Conservation (phyloP, 768 basidiomycete species). For the Kwoniella sp. region DNA sequence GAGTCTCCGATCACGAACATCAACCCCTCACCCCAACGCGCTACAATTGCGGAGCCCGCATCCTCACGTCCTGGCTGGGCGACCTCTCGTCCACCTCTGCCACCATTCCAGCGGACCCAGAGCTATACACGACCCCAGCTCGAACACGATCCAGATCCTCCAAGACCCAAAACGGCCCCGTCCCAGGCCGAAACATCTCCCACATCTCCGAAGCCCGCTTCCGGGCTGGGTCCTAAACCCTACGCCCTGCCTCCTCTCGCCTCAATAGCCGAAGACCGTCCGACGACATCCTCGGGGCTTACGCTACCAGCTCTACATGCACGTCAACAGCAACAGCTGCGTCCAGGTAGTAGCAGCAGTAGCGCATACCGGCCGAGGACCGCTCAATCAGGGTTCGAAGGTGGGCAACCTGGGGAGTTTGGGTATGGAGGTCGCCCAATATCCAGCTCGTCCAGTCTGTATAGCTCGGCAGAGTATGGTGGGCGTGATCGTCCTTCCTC, state of each 20-base stretch:
- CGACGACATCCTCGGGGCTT: slow-evolving; percentile 7
- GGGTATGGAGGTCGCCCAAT: slow-evolving; percentile 28
- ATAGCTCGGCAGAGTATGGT: slow-evolving; percentile 19
- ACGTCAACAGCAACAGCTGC: slow-evolving; percentile 12
- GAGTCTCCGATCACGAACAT: background rate
- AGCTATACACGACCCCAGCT: slow-evolving; percentile 10
- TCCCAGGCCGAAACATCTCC: slow-evolving; percentile 7
- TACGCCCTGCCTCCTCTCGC: slow-evolving; percentile 18
- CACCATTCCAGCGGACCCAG: slow-evolving; percentile 17
- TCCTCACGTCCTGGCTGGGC: slow-evolving; percentile 13
- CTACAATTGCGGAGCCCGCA: slow-evolving; percentile 57
- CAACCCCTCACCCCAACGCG: slow-evolving; percentile 42
- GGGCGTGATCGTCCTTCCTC: background rate
- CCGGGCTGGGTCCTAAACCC: background rate
- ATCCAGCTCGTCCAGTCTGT: slow-evolving; percentile 47
- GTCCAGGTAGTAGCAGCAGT: slow-evolving; percentile 13
- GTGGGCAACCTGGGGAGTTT: slow-evolving; percentile 36
- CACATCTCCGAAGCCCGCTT: background rate
- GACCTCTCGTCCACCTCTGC: slow-evolving; percentile 15
- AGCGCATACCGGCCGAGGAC: slow-evolving; percentile 11
- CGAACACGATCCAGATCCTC: slow-evolving; percentile 19
- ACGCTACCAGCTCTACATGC: slow-evolving; percentile 26
- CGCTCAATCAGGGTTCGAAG: slow-evolving; percentile 28
- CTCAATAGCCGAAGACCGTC: slow-evolving; percentile 20
- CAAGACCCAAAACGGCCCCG: slow-evolving; percentile 23